Evolutionary conservation across 1,284 basidiomycete genomes (phyloP).

Genomic region (Cryptococcus maquisensis): DNA sequence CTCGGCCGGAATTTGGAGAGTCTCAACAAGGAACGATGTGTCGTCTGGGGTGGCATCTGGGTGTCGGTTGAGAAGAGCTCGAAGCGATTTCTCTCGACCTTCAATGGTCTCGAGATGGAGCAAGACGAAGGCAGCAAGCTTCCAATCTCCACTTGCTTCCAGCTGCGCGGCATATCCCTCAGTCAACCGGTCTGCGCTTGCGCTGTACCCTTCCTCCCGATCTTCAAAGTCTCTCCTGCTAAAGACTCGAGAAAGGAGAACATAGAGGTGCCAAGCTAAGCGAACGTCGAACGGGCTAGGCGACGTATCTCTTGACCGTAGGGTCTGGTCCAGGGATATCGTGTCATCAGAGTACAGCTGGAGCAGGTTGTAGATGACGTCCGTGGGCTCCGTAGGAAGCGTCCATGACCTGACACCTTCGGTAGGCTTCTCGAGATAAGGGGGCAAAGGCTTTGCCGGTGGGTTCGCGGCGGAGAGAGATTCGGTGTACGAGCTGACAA

Average conservation of each 20-base stretch:
- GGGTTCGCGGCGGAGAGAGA: constrained; percentile 49
- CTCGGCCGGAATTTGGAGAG: constrained; percentile 69
- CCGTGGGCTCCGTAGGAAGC: constrained; percentile 48
- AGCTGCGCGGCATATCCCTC: constrained; percentile 82
- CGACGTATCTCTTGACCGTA: constrained; percentile 67
- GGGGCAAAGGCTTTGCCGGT: constrained; percentile 62
- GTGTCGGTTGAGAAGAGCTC: constrained; percentile 72
- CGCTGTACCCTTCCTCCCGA: constrained; percentile 69
- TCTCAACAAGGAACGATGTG: constrained; percentile 68
- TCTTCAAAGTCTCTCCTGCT: constrained; percentile 80
- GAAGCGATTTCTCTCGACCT: constrained; percentile 73
- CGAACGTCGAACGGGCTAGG: constrained; percentile 73
- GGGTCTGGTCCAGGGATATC: constrained; percentile 53
- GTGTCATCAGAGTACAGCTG: constrained; percentile 61
- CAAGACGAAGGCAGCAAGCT: constrained; percentile 83
- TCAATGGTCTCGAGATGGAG: constrained; percentile 76
- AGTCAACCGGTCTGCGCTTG: constrained; percentile 75
- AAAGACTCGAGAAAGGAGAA: constrained; percentile 77
- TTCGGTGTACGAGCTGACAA: constrained; percentile 64
- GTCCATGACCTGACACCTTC: constrained; percentile 44
- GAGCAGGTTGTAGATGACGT: constrained; percentile 80
- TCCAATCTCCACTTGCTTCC: constrained; percentile 73
- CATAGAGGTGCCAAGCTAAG: constrained; percentile 89
- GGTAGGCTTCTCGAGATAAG: constrained; percentile 56
- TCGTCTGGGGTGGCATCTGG: constrained; percentile 66